These are phyloP conservation scores for Geotrichum fermentans DNA, from an alignment of 1,139 yeast genomes.

Conservation along the genomic window DNA sequence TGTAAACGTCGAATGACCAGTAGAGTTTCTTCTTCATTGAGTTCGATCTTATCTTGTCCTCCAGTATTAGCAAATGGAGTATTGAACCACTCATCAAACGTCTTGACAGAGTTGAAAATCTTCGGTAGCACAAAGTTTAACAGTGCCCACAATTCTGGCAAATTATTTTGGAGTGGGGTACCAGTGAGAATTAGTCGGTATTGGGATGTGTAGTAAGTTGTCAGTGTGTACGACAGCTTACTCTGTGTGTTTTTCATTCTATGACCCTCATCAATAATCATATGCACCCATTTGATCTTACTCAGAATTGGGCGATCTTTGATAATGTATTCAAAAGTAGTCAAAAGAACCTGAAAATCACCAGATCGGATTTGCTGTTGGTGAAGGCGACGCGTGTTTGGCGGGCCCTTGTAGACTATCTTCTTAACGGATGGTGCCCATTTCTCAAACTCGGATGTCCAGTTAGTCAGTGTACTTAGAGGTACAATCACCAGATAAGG, in stretches of 20 bases:
- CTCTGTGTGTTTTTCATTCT: constrained; percentile 94
- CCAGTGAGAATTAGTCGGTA: constrained; percentile 92
- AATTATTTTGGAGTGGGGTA: constrained; percentile 91
- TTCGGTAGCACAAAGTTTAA: constrained; percentile 94
- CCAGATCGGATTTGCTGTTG: constrained; percentile 72
- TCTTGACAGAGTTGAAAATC: constrained; percentile 92
- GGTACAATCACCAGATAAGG: constrained; percentile 94
- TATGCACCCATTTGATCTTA: constrained; percentile 83
- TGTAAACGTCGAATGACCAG: constrained; percentile 89
- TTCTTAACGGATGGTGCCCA: constrained; percentile 90
- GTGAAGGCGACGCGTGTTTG: constrained; percentile 71
- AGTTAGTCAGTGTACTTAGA: constrained; percentile 85
- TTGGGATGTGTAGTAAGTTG: constrained; percentile 74
- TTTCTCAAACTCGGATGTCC: constrained; percentile 94
- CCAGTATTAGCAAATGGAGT: constrained; percentile 98
- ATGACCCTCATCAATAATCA: constrained; percentile 99
- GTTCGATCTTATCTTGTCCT: constrained; percentile 83
- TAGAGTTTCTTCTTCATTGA: constrained; percentile 93
- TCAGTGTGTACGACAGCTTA: constrained; percentile 76
- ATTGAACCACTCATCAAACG: constrained; percentile 98
- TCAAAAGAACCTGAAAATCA: constrained; percentile 84
- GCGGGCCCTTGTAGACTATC: constrained; percentile 85
- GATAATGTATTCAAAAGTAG: constrained; percentile 90
- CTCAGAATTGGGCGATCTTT: constrained; percentile 79
- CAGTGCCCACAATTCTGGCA: constrained; percentile 96